Evolutionary conservation across 805 yeast species (phyloP), one percentile per base, ranked within the genome.

Genomic region (Schizosaccharomyces cryophilus): DNA sequence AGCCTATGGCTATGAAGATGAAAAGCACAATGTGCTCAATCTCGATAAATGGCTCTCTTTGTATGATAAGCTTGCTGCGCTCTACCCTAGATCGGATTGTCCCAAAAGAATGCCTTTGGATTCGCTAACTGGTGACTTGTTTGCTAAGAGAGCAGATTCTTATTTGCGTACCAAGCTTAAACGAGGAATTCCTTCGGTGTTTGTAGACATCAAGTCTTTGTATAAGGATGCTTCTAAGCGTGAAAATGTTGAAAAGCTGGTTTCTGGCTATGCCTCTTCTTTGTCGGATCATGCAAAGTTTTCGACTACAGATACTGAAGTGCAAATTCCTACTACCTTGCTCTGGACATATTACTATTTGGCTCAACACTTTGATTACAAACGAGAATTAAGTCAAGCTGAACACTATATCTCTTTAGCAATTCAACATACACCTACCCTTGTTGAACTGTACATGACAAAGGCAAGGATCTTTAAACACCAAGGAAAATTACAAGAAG

Each of bases 111-210:
- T 35, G 9, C 62, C 60, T 19, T 30, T 54, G 24, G 73, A 78
- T 13, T 63, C 67, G 62, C 61, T 67, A 19, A 56, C 64, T 7
- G 73, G 73, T 5, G 81, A 83, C 17, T 77, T 77, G 9, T 80
- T 83, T 66, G 72, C 71, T 55, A 63, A 63, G 9, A 77, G 78
- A 61, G 81, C 79, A 5, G 66, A 71, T 38, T 69, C 70, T 1
- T 93, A 88, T 69, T 71, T 89, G 58, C 62, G 77, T 4, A 70
- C 75, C 3, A 85, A 83, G 67, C 77, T 93, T 66, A 73, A 77
- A 64, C 78, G 87, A 62, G 94, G 95, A 51, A 93, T 88, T 42
- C 97, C 97, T 4, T 85, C 96, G 0, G 78, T 93, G 4, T 93
- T 89, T 72, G 84, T 84, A 61, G 84, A 86, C 66, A 80, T 93